phyloP scores from a whole-genome alignment of 2,329 filamentous ascomycete genomes.

The Cladophialophora carrionii region DNA sequence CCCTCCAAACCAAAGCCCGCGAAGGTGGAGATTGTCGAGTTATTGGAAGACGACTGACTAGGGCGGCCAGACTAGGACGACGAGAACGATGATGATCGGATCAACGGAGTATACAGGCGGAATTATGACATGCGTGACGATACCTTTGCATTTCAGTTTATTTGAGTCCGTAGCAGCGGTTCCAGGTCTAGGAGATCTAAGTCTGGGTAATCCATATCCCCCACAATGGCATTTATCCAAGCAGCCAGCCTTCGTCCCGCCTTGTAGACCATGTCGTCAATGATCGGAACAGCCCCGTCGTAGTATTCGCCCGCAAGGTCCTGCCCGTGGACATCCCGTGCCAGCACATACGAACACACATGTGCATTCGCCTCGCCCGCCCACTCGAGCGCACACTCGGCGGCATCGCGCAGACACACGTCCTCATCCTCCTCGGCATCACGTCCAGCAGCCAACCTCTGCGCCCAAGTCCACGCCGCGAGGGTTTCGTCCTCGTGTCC shows the following conservation, averaged over 20 bases:
- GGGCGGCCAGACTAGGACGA: too few relatives aligned
- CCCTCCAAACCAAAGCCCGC: neutral
- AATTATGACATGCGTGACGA: neutral
- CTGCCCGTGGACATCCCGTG: constrained; percentile 62
- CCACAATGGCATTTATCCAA: constrained; percentile 34
- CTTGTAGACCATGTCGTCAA: constrained; percentile 36
- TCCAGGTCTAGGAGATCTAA: neutral
- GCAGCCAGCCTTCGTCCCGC: constrained; percentile 36
- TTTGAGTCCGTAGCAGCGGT: neutral
- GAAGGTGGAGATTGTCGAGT: constrained; percentile 3
- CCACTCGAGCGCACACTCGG: constrained; percentile 53
- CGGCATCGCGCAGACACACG: constrained; percentile 31
- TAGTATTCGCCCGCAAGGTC: constrained; percentile 38
- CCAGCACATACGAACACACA: constrained; percentile 67
- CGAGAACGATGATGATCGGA: neutral
- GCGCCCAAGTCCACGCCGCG: constrained; percentile 55
- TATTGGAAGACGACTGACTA: neutral
- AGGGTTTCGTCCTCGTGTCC: constrained; percentile 26
- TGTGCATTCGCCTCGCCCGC: constrained; percentile 65
- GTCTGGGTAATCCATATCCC: neutral
- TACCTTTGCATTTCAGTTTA: neutral
- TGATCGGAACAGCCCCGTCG: constrained; percentile 35
- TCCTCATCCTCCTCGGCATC: constrained; percentile 1
- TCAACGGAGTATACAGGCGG: neutral
- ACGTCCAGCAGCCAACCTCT: constrained; percentile 51